These are phyloP conservation scores for Yamadazyma sp. DNA, from an alignment of 805 yeast species.

Conservation along the genomic window DNA sequence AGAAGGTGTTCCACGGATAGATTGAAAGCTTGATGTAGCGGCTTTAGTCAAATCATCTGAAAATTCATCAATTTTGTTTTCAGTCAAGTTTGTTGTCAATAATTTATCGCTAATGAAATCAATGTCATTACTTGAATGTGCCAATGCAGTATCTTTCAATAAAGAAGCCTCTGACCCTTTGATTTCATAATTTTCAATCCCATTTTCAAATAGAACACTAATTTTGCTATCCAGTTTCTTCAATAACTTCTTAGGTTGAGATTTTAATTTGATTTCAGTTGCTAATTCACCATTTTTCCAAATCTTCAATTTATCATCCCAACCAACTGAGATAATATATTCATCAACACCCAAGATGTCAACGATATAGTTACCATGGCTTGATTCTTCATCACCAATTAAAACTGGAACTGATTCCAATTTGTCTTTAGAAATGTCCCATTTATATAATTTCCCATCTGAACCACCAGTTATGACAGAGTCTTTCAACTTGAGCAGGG, in stretches of 20 bases:
- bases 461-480: slow-evolving; percentile 64
- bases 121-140: slow-evolving; percentile 22
- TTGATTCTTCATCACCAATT: slow-evolving; percentile 19
- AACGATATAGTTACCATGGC: slow-evolving; percentile 69
- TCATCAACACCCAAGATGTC: slow-evolving; percentile 37
- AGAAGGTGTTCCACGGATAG: slow-evolving; percentile 41
- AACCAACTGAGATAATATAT: slow-evolving; percentile 57
- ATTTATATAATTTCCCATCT: slow-evolving; percentile 70
- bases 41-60: slow-evolving; percentile 44
- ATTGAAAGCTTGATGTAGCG: slow-evolving; percentile 49
- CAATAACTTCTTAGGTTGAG: slow-evolving; percentile 36
- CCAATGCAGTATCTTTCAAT: slow-evolving; percentile 17
- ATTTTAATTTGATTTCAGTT: slow-evolving; percentile 11
- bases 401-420: slow-evolving; percentile 20
- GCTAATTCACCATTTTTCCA: slow-evolving; percentile 22
- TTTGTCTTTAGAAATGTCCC: slow-evolving; percentile 40
- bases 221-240: slow-evolving; percentile 24
- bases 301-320: slow-evolving; percentile 77
- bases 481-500: slow-evolving; percentile 31
- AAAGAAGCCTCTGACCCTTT: slow-evolving; percentile 8
- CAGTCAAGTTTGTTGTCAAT: slow-evolving; percentile 28
- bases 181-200: slow-evolving; percentile 21
- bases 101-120: slow-evolving; percentile 22
- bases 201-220: slow-evolving; percentile 29
- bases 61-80: slow-evolving; percentile 29